Base-by-base conservation (phyloP, 352 stramenopile species). In the Globisporangium alternatum region DNA sequence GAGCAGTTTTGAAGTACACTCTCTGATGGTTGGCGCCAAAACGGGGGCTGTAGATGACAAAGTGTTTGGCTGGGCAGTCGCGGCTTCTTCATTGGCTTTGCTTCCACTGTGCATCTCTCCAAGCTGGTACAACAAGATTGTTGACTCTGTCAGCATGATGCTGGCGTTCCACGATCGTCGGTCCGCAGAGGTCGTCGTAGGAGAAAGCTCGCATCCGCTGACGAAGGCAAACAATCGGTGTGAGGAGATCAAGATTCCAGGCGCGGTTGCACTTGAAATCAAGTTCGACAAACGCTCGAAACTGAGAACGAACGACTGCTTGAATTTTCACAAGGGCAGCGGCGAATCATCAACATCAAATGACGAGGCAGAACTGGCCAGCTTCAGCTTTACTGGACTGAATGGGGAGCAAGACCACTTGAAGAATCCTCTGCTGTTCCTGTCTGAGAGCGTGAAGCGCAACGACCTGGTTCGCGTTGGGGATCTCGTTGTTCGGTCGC, bases 221-320 rank as follows among this genome's bases (percentile, higher is more conserved):
- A 13, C 57, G 28, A 35, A 47, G 6, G 10, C 21, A 62, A 59
- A 22, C 7, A 39, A 55, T 22, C 19, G 8, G 45, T 12, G 13
- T 9, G 66, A 76, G 37, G 73, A 21, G 6, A 66, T 91, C 25
- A 52, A 61, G 4, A 72, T 91, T 13, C 56, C 68, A n/a, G 77
- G 73, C 21, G 85, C 85, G 15, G 45, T 86, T 12, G 82, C 80
- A 25, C 62, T 93, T 19, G 85, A 94, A 62, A 77, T 94, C 28
- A 76, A 75, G 25, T 87, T 94, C 61, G 85, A 94, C 65, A 71
- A 69, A 17, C 74, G 68, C 1, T 90, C 80, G 4, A 76, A 72
- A 25, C n/a, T 94, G 17, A 43, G 58, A n/a, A 60, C 74, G 47
- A 61, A 35, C 0, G 74, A 82, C 8, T 55, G 58, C 17, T n/a